Conservation (phyloP, 805 yeast species). For the Ogataea methylovora region DNA sequence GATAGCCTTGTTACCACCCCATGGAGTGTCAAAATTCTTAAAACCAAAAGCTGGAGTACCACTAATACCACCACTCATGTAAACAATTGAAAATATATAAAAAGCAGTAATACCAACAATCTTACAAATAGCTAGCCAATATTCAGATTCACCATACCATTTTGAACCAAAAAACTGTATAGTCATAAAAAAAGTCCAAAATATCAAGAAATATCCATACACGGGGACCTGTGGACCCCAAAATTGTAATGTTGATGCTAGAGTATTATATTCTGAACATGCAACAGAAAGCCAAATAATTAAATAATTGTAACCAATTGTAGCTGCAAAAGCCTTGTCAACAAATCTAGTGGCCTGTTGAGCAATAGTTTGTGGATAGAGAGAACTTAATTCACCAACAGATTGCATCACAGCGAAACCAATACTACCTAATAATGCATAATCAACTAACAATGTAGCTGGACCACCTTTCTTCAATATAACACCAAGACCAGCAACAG, state of each 20-base stretch:
- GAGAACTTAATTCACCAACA: constrained; percentile 43
- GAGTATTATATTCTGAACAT: constrained; percentile 43
- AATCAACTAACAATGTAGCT: constrained; percentile 38
- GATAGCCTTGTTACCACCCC: constrained; percentile 45
- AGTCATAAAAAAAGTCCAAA: constrained; percentile 40
- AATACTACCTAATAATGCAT: constrained; percentile 38
- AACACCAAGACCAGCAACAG: constrained; percentile 40
- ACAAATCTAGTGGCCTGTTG: constrained; percentile 26
- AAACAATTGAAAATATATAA: constrained; percentile 31
- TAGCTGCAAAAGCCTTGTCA: constrained; percentile 45
- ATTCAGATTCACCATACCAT: constrained; percentile 50
- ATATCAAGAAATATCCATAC: constrained; percentile 44
- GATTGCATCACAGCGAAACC: constrained; percentile 45
- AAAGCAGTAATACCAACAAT: constrained; percentile 29
- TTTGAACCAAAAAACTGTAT: constrained; percentile 43
- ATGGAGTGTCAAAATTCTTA: constrained; percentile 46
- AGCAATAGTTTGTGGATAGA: constrained; percentile 29
- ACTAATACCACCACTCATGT: constrained; percentile 22
- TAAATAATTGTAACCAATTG: constrained; percentile 42
- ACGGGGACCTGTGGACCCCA: constrained; percentile 47
- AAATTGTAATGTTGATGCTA: constrained; percentile 38
- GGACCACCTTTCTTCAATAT: constrained; percentile 41
- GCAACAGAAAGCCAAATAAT: constrained; percentile 46
- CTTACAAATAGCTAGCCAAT: constrained; percentile 42
- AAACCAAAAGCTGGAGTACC: constrained; percentile 35